A percentile compares a stretch with the other conserved stretches of the same genome.
Evolutionary conservation across 371 early-diverging fungal genomes (phyloP).

Genomic region (Mortierella sp.): DNA sequence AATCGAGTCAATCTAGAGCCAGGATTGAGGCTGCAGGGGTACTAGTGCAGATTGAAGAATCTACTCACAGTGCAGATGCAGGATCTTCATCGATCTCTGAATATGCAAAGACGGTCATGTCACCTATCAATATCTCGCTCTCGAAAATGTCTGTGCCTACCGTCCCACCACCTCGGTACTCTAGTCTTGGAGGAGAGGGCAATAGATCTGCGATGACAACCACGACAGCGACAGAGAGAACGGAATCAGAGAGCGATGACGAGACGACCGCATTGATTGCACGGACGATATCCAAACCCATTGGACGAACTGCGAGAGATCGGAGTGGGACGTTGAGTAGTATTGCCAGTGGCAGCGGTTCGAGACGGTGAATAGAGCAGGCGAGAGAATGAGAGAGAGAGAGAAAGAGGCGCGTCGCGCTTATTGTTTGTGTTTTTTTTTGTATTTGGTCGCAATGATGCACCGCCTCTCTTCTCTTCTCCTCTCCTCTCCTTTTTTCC

Average conservation of each 20-base stretch:
- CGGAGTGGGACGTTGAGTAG: constrained; percentile 35
- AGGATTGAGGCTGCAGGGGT: constrained; percentile 37
- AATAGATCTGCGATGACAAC: background rate
- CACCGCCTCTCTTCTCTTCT: no score
- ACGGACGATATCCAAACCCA: constrained; percentile 23
- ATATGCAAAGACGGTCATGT: constrained; percentile 1
- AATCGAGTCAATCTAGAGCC: constrained; percentile 35
- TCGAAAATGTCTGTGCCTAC: constrained; percentile 27
- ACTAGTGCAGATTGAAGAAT: constrained; percentile 36
- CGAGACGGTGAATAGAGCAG: constrained; percentile 8
- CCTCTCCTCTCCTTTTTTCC: no score
- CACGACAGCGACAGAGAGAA: background rate
- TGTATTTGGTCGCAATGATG: background rate
- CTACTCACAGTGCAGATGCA: background rate
- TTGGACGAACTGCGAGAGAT: background rate
- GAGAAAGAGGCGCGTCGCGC: background rate
- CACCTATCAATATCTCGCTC: constrained; percentile 17
- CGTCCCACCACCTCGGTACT: constrained; percentile 18
- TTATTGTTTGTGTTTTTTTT: background rate
- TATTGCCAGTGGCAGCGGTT: constrained; percentile 30
- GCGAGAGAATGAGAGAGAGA: background rate
- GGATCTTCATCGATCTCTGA: background rate
- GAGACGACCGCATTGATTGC: constrained; percentile 36
- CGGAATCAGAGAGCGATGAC: constrained; percentile 27
- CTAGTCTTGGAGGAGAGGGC: constrained; percentile 2